Conservation (phyloP, 208 protist species). For the Acanthamoeba royreba region DNA sequence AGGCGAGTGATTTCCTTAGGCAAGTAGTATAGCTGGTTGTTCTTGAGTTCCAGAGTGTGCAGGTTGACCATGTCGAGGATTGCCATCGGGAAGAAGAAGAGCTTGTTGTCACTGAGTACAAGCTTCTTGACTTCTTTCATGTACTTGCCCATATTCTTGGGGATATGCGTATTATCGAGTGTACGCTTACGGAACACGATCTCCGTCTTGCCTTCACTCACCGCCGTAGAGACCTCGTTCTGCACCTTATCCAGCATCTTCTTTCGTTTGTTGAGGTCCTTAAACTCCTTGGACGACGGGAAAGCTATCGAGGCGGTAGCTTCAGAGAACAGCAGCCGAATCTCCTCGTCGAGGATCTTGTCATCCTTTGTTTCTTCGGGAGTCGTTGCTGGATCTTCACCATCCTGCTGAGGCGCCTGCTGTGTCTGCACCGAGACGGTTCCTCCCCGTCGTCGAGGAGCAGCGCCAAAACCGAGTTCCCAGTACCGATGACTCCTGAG, state of each 20-base stretch:
- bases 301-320: not conserved
- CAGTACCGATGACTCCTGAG: not conserved
- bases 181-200: not conserved
- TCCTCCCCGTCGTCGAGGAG: not conserved
- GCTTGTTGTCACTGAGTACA: conserved; percentile 17
- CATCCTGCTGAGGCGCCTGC: not conserved
- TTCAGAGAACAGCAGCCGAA: not conserved
- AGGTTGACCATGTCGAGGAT: conserved; percentile 19
- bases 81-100: conserved; percentile 40
- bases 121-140: conserved; percentile 32
- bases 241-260: conserved; percentile 20
- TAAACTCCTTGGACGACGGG: not conserved
- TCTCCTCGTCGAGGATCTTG: not conserved
- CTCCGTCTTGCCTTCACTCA: not conserved
- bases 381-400: not conserved
- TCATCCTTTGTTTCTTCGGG: not conserved
- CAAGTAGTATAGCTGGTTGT: not conserved
- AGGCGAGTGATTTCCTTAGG: not conserved
- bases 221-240: not conserved
- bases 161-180: conserved; percentile 26
- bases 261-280: not conserved
- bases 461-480: not conserved
- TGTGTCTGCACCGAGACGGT: not conserved
- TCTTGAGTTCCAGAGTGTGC: not conserved
- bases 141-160: conserved; percentile 25